These are phyloP conservation scores for Persicaria tinctoria DNA, from an alignment of 148 eudicot species.

Conservation along the genomic window DNA sequence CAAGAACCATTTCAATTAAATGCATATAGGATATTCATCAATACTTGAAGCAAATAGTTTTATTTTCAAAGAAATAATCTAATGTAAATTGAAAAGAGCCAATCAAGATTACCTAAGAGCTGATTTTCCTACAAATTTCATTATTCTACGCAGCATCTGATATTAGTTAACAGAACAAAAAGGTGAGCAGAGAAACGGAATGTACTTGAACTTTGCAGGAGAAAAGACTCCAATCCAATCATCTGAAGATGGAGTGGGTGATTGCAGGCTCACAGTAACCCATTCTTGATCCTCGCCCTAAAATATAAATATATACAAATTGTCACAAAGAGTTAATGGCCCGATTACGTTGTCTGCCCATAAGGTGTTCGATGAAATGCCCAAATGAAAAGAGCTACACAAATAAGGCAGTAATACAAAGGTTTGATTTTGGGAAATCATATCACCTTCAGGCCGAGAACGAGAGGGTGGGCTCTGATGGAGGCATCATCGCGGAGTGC, in stretches of 20 bases:
- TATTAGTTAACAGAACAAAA: not conserved
- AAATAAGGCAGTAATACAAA: not conserved
- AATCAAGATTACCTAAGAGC: not conserved
- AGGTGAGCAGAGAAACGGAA: not conserved
- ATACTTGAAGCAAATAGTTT: not conserved
- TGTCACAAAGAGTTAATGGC: not conserved
- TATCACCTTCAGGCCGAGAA: constrained; percentile 28
- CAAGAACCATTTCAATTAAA: constrained; percentile 11
- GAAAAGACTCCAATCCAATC: constrained; percentile 97
- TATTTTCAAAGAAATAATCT: not conserved
- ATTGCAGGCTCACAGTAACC: constrained; percentile 51
- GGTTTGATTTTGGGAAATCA: not conserved
- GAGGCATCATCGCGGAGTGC: constrained; percentile 20
- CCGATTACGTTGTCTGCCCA: not conserved
- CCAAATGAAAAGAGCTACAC: not conserved
- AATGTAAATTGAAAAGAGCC: not conserved
- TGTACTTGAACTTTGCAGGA: constrained; percentile 54
- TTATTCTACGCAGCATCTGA: not conserved
- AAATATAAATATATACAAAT: not conserved
- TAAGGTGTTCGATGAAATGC: constrained; percentile 14
- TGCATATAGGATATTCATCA: not conserved
- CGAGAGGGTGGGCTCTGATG: constrained; percentile 24
- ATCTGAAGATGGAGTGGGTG: constrained; percentile 49
- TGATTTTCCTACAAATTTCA: not conserved
- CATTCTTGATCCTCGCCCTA: constrained; percentile 78